These are phyloP conservation scores for Amanita phalloides DNA, from an alignment of 768 basidiomycete genomes.

Conservation along the genomic window DNA sequence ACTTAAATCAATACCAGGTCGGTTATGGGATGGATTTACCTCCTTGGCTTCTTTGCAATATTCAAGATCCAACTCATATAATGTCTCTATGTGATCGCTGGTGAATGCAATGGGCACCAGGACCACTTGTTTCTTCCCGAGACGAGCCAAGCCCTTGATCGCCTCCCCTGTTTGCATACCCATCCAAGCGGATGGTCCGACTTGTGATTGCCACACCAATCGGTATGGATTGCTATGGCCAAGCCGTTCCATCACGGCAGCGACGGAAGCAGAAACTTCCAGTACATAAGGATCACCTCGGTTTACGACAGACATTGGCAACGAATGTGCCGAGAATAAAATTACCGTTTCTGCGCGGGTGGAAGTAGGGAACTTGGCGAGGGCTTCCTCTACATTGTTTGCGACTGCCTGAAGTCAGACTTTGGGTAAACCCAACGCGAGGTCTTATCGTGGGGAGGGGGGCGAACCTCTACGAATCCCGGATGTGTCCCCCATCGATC, in stretches of 20 bases:
- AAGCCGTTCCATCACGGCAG: conserved; percentile 86
- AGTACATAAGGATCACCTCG: conserved; percentile 96
- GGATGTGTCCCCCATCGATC: conserved; percentile 96
- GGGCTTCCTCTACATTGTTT: conserved; percentile 74
- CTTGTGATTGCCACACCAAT: conserved; percentile 96
- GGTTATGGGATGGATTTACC: conserved; percentile 33
- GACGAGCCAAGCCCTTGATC: conserved; percentile 73
- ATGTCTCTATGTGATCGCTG: conserved; percentile 97
- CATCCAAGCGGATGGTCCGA: conserved; percentile 97
- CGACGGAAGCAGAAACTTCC: conserved; percentile 91
- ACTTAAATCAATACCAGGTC: conserved; percentile 10
- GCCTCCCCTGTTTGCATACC: conserved; percentile 93
- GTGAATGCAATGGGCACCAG: conserved; percentile 97
- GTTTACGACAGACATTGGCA: conserved; percentile 97
- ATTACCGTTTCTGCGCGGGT: conserved; percentile 68
- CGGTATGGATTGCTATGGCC: conserved; percentile 78
- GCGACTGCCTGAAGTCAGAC: conserved; percentile 62
- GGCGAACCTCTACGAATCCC: conserved; percentile 79
- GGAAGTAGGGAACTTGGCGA: conserved; percentile 67
- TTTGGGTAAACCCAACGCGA: neutral
- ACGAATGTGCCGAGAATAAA: conserved; percentile 93
- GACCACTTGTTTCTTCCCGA: conserved; percentile 68
- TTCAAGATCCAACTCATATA: conserved; percentile 94
- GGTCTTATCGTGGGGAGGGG: neutral
- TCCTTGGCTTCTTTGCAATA: conserved; percentile 85